Evolutionary conservation across 225 moss, liverwort and hornwort genomes (phyloP), one percentile per base, ranked within the genome.

Genomic region (Polytrichum commune): DNA sequence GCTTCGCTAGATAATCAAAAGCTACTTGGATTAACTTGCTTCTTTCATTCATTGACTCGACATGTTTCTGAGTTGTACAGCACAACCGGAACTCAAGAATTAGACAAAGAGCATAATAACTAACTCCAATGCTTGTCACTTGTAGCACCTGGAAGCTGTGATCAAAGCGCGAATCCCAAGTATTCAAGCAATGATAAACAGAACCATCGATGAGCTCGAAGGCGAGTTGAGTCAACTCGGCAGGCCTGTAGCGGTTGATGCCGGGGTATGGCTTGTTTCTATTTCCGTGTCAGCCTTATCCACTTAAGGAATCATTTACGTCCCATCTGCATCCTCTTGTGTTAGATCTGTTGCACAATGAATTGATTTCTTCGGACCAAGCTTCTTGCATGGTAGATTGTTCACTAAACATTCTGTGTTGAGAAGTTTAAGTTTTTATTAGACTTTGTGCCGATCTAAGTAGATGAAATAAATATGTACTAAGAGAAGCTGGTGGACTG

Each of bases 131-230:
- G 13, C 65, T 63, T 46, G 13, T 46, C 46, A 46, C 13, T 25
- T 83, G 76, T 72, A 89, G 86, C 86, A 89, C 53, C 82, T 86
- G 73, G 86, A 89, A 80, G 1, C 53, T 63, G 81, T 89, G 33
- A 89, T 89, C 63, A 86, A 78, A 64, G 71, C 83, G 33, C 76
- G 78, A 13, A 86, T 89, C 55, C 88, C 88, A 35, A 83, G 88
- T 26, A 89, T 86, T 63, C 71, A 71, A 62, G 86, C 86, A 7
- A 83, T 89, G 75, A 77, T 86, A 1, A 89, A 89, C 26, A 89
- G 81, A 73, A 89, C 77, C 5, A 86, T 89, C 23, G 86, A 89
- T 62, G 86, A 89, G 54, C 86, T 89, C 3, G 86, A 86, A 69
- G 54, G 73, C 35, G 85, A 89, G 66, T 65, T 89, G 72, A 86